Evolutionary conservation across 441 rosid species (phyloP), one percentile per base, ranked within the genome.

Genomic region (Aleurites moluccanus): DNA sequence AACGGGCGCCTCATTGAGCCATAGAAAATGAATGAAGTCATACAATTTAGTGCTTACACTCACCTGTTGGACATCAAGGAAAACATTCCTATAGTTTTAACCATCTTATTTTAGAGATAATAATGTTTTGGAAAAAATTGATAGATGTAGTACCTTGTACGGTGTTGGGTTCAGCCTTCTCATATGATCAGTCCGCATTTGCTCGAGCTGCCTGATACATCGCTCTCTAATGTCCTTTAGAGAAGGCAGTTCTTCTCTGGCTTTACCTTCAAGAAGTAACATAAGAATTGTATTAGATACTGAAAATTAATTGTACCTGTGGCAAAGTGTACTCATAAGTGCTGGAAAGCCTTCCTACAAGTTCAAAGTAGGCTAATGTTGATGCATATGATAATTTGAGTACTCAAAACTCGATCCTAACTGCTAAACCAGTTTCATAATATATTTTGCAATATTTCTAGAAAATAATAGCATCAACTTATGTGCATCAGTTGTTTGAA

Each of bases 1-100:
- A 8, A 96, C 98, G 0, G 99, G 98, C 3, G 98, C 99, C 84
- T 96, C 99, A 5, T 96, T 96, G 77, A 96, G 98, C 98, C 99
- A 96, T 44, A 96, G 84, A 85, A 90, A 91, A 82, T 96, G 99
- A 75, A 96, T 96, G 86, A 96, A 96, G 70, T 96, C 99, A 11
- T 96, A 96, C 79, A 96, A 79, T 74, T 91, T 92, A 0, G 90
- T 87, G 57, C 93, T 96, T 18, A 96, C 98, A 72, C 98, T 96
- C 83, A 96, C 99, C 99, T 96, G 91, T 44, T 64, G 49, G 16
- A 23, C 42, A 61, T 25, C 28, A 20, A 53, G 56, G 11, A 7
- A 59, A 55, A 11, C 2, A 21, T 20, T 67, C 16, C 53, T 40
- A 62, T 25, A 4, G 73, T 67, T 50, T 72, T 40, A 35, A 10